Evolutionary conservation across 805 yeast genomes (phyloP).

Genomic region (Metschnikowia similis): DNA sequence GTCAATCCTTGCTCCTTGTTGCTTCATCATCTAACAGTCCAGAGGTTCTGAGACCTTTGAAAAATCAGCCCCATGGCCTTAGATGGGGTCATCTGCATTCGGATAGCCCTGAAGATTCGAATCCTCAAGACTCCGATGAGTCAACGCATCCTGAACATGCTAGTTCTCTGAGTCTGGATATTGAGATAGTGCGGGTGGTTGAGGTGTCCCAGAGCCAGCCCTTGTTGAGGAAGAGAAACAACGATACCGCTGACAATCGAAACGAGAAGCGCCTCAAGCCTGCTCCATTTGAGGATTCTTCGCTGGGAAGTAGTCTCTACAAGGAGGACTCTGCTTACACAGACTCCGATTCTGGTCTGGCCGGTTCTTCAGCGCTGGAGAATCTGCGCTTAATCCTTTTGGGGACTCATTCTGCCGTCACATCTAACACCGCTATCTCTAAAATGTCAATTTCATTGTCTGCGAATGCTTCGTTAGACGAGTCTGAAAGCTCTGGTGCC

Average conservation of each 20-base stretch:
- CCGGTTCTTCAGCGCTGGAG: background rate
- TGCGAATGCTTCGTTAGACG: background rate
- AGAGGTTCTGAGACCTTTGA: background rate
- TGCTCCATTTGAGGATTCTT: background rate
- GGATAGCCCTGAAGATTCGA: slow-evolving; percentile 1
- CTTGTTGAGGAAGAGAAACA: slow-evolving; percentile 3
- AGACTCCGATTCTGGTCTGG: background rate
- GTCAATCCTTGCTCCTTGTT: background rate
- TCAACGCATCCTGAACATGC: too few species aligned
- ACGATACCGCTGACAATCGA: background rate
- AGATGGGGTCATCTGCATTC: too few species aligned
- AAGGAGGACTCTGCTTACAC: background rate
- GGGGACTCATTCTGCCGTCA: background rate
- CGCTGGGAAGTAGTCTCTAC: background rate
- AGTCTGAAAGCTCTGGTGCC: background rate
- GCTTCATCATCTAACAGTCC: background rate
- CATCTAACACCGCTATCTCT: background rate
- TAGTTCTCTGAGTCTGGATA: slow-evolving; percentile 1
- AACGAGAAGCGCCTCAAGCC: background rate
- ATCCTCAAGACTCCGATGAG: background rate
- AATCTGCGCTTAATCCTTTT: background rate
- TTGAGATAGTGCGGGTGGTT: slow-evolving; percentile 5
- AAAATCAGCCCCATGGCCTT: too few species aligned
- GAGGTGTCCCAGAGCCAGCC: slow-evolving; percentile 2
- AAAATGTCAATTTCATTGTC: background rate